phyloP scores from a whole-genome alignment of 805 yeast genomes.

The Schizosaccharomyces lindneri region DNA sequence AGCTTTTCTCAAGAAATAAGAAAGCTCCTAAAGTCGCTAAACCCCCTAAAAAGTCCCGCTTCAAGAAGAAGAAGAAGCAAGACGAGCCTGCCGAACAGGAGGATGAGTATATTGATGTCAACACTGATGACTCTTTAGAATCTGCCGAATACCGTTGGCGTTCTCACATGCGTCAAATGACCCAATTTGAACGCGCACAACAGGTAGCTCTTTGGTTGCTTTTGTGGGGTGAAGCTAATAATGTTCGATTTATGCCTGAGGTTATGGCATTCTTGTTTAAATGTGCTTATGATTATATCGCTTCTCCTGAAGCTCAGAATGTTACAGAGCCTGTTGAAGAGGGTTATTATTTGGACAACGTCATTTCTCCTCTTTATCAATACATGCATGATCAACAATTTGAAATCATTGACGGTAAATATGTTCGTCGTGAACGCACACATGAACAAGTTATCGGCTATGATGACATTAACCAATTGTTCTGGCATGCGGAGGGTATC shows the following conservation, averaged over 20 bases:
- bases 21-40: slow-evolving; percentile 20
- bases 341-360: slow-evolving; percentile 68
- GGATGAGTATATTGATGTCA: background rate
- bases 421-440: slow-evolving; percentile 41
- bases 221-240: slow-evolving; percentile 62
- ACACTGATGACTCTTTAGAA: slow-evolving; percentile 23
- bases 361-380: slow-evolving; percentile 67
- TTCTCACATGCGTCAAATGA: slow-evolving; percentile 27
- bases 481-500: slow-evolving; percentile 99
- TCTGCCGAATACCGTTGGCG: slow-evolving; percentile 74
- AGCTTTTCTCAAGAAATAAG: background rate
- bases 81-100: slow-evolving; percentile 14
- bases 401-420: slow-evolving; percentile 27
- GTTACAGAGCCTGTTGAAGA: slow-evolving; percentile 22
- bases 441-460: slow-evolving; percentile 45
- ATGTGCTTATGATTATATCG: slow-evolving; percentile 74
- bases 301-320: slow-evolving; percentile 76
- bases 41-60: slow-evolving; percentile 18
- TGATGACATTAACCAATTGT: slow-evolving; percentile 94
- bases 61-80: slow-evolving; percentile 13
- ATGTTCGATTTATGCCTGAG: slow-evolving; percentile 78
- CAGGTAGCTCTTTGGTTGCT: slow-evolving; percentile 39
- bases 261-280: slow-evolving; percentile 82
- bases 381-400: slow-evolving; percentile 48
- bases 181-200: slow-evolving; percentile 33